Base-by-base conservation (phyloP, 1,139 yeast genomes). In the Kluyveromyces sp. region DNA sequence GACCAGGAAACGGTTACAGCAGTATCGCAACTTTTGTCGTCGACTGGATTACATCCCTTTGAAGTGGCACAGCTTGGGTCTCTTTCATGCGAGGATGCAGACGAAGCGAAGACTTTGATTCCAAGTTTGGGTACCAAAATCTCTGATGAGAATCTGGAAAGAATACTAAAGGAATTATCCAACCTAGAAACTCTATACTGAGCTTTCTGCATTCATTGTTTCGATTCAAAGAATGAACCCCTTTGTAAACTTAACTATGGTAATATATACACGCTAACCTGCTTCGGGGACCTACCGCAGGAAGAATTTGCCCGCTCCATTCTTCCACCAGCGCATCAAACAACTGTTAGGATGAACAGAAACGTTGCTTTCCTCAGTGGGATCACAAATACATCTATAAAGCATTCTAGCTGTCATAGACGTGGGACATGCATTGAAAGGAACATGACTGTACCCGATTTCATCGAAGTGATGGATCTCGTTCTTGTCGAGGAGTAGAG, bases 11-110 rank as follows among this genome's bases (percentile, higher is more conserved):
- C 96, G 0, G 92, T 94, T 30, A 83, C 86, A 49, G 95, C 97
- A 0, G 97, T 88, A 29, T 97, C 89, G 60, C 84, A 84, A 56
- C 69, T 89, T 52, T 70, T 89, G 56, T 84, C 81, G 56, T 77
- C 87, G 45, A 78, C 85, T 41, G 80, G 80, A 31, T 69, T 92
- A 57, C 98, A 92, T 68, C 97, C 98, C 2, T 94, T 92, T 64
- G 99, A 92, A 66, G 73, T 87, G 44, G 96, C 98, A 0, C 98
- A 92, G 66, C 71, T 92, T 49, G 96, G 97, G 0, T 86, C 95
- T 2, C 71, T 92, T 51, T 87, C 94, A 35, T 89, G 96, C 66
- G 98, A 92, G 61, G 97, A 92, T 54, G 89, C 95, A 4, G 98
- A 92, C 60, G 99, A 92, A 69, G 97, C 97, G 28, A 86, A 88